A percentile compares a stretch with the other conserved stretches of the same genome.
Evolutionary conservation across 148 eudicot species (phyloP).

Genomic region (Vaccinium corymbosum): DNA sequence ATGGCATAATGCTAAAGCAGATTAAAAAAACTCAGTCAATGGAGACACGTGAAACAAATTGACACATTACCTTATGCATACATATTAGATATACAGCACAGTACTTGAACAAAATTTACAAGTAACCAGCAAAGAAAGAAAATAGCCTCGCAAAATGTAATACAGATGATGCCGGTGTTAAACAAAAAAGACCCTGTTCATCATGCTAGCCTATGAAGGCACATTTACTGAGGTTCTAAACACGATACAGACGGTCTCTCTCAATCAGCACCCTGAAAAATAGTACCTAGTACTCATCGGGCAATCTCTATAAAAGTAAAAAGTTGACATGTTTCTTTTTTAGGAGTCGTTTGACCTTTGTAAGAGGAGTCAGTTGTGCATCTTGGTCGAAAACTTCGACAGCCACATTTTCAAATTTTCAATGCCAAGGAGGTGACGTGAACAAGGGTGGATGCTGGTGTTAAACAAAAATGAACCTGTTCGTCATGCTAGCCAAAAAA

Average conservation of each 20-base stretch:
- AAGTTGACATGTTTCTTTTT: too few species aligned
- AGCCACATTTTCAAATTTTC: neutral
- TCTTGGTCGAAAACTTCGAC: neutral
- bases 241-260: neutral
- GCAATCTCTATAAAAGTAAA: too few species aligned
- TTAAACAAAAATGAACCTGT: neutral
- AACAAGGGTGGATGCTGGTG: neutral
- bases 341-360: too few species aligned
- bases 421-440: neutral
- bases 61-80: neutral
- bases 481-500: neutral
- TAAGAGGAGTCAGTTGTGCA: neutral
- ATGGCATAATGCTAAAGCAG: neutral
- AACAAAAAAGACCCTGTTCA: neutral
- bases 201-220: neutral
- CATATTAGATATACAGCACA: neutral
- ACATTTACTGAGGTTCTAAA: neutral
- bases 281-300: neutral
- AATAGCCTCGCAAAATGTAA: neutral
- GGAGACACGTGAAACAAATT: neutral
- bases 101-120: neutral
- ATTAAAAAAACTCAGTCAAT: neutral
- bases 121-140: neutral
- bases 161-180: neutral
- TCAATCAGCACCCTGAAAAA: neutral